Conservation (phyloP, 345 rosid species). For the Trapa incisa region DNA sequence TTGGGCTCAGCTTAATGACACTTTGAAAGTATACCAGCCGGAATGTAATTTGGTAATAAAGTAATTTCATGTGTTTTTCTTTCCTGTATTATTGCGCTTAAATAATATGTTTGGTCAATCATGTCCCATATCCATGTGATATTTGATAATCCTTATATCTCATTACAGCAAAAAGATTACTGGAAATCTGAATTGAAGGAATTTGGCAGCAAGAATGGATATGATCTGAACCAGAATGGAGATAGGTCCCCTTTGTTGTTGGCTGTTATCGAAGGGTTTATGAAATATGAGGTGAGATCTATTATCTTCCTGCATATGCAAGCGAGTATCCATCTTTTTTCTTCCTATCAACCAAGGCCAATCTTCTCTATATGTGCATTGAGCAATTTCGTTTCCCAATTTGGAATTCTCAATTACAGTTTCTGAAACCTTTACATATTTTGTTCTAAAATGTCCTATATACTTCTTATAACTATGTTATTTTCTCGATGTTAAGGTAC, state of each 20-base stretch:
- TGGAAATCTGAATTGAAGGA: conserved; percentile 86
- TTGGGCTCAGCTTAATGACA: conserved; percentile 89
- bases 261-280: conserved; percentile 84
- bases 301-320: background rate
- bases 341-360: background rate
- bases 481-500: background rate
- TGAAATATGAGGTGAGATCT: conserved; percentile 59
- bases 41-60: conserved; percentile 94
- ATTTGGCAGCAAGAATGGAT: conserved; percentile 69
- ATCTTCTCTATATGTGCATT: background rate
- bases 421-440: background rate
- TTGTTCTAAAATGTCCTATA: background rate
- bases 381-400: background rate
- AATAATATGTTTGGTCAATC: background rate
- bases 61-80: conserved; percentile 15
- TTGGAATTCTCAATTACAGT: background rate
- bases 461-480: background rate
- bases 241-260: conserved; percentile 76
- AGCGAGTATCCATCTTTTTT: background rate
- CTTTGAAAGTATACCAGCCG: conserved; percentile 78
- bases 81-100: background rate
- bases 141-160: background rate
- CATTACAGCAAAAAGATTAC: conserved; percentile 65
- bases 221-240: conserved; percentile 69
- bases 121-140: background rate